These are phyloP conservation scores for Hemisphaericaspora xylofermentans DNA, from an alignment of 1,139 yeast genomes.

Conservation along the genomic window DNA sequence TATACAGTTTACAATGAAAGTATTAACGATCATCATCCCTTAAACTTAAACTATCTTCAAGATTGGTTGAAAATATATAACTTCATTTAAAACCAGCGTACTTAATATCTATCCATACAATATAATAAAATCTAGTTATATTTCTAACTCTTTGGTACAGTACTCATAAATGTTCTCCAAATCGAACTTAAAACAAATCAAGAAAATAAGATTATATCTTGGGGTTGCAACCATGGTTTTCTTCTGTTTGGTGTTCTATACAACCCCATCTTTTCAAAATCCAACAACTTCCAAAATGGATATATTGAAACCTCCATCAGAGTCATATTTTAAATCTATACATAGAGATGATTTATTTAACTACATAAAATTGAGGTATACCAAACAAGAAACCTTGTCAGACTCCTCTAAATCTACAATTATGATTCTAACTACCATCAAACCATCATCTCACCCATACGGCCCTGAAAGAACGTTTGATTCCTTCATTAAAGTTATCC, in stretches of 20 bases:
- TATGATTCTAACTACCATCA: conserved; percentile 26
- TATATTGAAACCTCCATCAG: not conserved
- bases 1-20: too few species aligned
- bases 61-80: too few species aligned
- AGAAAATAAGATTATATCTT: too few species aligned
- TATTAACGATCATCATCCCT: too few species aligned
- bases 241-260: too few species aligned
- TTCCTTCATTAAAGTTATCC: conserved; percentile 25
- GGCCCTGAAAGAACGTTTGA: conserved; percentile 25
- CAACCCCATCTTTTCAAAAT: not conserved
- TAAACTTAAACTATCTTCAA: too few species aligned
- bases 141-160: not conserved
- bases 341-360: not conserved
- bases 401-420: conserved; percentile 17
- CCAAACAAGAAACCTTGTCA: not conserved
- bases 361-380: not conserved
- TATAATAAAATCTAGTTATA: too few species aligned
- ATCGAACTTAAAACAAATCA: not conserved
- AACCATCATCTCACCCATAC: conserved; percentile 27
- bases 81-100: too few species aligned
- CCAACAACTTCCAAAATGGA: not conserved
- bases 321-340: not conserved
- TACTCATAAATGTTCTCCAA: not conserved
- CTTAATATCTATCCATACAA: too few species aligned
- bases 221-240: too few species aligned